Conservation (phyloP, 306 rosid genomes). For the Acacia confusa region DNA sequence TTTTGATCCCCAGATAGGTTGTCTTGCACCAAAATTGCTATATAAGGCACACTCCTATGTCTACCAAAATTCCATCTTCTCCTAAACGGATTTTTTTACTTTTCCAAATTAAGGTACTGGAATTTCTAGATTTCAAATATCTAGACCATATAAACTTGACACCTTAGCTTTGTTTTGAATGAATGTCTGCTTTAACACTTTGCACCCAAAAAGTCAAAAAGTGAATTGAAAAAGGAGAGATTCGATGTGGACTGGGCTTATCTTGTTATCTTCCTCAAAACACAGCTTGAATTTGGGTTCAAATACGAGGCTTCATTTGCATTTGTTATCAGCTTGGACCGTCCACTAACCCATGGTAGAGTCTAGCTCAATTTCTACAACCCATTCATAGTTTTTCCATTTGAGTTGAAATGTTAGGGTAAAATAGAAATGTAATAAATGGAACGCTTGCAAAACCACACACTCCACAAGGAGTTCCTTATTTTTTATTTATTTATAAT, state of each 20-base stretch:
- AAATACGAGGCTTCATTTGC: background rate
- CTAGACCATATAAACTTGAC: background rate
- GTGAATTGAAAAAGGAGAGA: background rate
- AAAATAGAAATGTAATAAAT: background rate
- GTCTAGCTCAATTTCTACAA: background rate
- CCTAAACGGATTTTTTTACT: background rate
- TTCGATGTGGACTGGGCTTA: background rate
- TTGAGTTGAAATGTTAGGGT: background rate
- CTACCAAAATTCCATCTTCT: constrained; percentile 14
- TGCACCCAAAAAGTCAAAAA: background rate
- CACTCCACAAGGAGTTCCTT: background rate
- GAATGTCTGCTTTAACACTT: background rate
- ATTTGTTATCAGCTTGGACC: background rate
- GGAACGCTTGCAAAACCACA: background rate
- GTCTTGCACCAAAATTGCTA: background rate
- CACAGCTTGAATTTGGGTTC: background rate
- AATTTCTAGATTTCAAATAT: background rate
- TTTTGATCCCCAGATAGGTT: background rate
- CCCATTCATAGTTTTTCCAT: background rate
- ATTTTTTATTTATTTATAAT: too few species aligned
- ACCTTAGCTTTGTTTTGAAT: background rate
- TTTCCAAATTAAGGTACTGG: background rate
- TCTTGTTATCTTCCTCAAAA: background rate
- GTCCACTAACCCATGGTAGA: background rate
- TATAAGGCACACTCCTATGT: too few species aligned